Evolutionary conservation across 805 yeast genomes (phyloP), one percentile per base, ranked within the genome.

Genomic region (Barnettozyma salicaria): DNA sequence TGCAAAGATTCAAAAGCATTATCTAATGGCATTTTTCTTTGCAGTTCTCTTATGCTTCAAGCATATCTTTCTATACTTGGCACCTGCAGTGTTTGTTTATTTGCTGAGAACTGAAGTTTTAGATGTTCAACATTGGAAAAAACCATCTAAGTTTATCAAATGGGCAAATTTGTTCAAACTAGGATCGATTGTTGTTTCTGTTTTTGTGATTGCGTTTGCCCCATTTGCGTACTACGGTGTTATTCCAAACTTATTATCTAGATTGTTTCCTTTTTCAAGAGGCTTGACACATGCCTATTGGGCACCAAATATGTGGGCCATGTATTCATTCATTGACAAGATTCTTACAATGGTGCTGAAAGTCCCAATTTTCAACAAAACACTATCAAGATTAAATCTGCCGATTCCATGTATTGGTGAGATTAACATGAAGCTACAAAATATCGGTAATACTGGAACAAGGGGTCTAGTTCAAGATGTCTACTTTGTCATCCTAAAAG

Each of bases 291-390:
- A 92, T 61, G 96, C 97, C 0, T 92, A 92, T 62, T 92, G 98
- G 97, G 97, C 98, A 1, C 97, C 99, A 12, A 92, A 92, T 53
- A 66, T 88, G 32, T 92, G 99, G 99, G 96, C 98, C 0, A 50
- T 90, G 8, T 92, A 92, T 60, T 84, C 97, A 2, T 81, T 85
- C 46, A 42, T 70, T 11, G 99, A 92, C 59, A 69, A 95, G 40
- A 53, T 80, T 1, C 64, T 88, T 40, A 69, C 81, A 13, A 68
- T 69, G 37, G 40, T 70, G 3, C 60, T 70, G 7, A 47, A 41
- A 23, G 49, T 30, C 14, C 54, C 52, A 16, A 38, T 73, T 40
- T 60, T 77, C 36, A 67, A 74, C 10, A 53, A 43, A 2, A 43
- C 70, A 13, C 47, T 77, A 12, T 48, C 63, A 3, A 60, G 62